Evolutionary conservation across 805 yeast genomes (phyloP), one percentile per base, ranked within the genome.

Genomic region (Ogataea trehalophila): DNA sequence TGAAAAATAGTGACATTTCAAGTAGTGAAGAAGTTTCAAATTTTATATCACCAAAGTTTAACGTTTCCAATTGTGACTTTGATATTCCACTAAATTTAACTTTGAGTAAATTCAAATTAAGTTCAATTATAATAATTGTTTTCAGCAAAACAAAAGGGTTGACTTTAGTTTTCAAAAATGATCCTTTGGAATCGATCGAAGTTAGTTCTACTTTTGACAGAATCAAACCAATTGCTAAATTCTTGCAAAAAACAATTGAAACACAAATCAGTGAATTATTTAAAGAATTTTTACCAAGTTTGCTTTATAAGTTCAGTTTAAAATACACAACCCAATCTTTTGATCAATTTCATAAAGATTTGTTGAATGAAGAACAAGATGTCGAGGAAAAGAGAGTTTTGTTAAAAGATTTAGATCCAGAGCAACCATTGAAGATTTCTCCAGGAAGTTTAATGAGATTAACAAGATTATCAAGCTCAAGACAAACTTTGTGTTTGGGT

Each of bases 201-300:
- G 95, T 89, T 14, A 80, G 83, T 52, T 86, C 95, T 5, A 84
- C 95, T n/a, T 89, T 89, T 65, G 95, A 89, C 67, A 79, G 82
- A 37, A 85, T 89, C 39, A 85, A 85, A 43, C 90, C 90, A 1
- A 79, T 89, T 56, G 94, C 95, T n/a, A 77, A 80, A 49, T 86
- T 87, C 55, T 67, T 89, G 51, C 96, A 89, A 61, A 77, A 78
- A 41, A 94, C 88, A 61, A 89, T 89, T 50, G 96, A 89, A 61
- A 76, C 73, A 45, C 94, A 87, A 62, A 82, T 89, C 33, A 70
- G 95, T 45, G 87, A 84, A 44, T 70, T 89, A 51, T 89, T 89
- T 67, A 73, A 94, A 51, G 96, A 89, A 61, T 85, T 88, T 44
- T 73, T 89, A 45, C 96, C 96, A 2, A 80, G 88, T 11, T 79